phyloP scores from a whole-genome alignment of 257 asterid genomes.

The Schizonepeta tenuifolia region DNA sequence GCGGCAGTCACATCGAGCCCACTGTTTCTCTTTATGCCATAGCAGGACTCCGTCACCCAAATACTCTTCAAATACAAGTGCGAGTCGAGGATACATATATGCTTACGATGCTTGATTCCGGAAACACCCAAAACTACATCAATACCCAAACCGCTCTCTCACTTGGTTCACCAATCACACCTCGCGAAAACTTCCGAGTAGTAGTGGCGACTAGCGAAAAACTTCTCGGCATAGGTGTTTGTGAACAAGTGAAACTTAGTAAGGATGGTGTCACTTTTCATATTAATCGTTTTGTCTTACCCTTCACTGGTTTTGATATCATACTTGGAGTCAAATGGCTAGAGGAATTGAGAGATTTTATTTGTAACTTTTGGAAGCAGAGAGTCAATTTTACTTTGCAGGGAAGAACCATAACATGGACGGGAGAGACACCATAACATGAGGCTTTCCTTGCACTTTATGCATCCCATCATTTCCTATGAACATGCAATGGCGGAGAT shows the following conservation, averaged over 20 bases:
- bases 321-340: neutral
- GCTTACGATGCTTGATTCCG: neutral
- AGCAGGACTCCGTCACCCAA: neutral
- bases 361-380: neutral
- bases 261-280: neutral
- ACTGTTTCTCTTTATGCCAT: neutral
- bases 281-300: neutral
- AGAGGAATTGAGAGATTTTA: neutral
- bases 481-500: neutral
- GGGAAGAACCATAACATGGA: neutral
- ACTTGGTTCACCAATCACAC: no score
- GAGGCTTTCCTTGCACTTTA: neutral
- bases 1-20: neutral
- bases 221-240: no score
- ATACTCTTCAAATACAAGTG: no score
- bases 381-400: neutral
- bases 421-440: neutral
- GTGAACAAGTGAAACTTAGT: neutral
- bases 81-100: no score
- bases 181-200: no score
- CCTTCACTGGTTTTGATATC: neutral
- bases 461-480: neutral
- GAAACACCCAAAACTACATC: neutral
- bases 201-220: no score
- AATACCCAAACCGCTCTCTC: no score